Evolutionary conservation across 2,329 filamentous ascomycete species (phyloP).

Genomic region (Phoma sp.): DNA sequence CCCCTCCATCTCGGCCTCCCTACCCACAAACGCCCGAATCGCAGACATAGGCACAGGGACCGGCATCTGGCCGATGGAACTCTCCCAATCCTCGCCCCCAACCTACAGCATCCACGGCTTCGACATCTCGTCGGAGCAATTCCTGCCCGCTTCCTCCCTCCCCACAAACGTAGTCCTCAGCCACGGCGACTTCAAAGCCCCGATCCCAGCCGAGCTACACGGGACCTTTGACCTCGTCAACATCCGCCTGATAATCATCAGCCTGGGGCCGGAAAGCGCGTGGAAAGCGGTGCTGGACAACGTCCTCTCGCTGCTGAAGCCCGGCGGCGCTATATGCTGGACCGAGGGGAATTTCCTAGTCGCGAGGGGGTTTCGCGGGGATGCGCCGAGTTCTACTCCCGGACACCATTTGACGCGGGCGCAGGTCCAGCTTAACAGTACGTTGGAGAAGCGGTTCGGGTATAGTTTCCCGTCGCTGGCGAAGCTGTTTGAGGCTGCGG

Average conservation of each 20-base stretch:
- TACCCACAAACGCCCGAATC: conserved; percentile 33
- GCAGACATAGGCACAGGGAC: conserved; percentile 42
- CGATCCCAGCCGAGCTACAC: conserved; percentile 31
- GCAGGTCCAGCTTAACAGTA: conserved; percentile 30
- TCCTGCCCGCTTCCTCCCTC: conserved; percentile 22
- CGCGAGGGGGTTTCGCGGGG: conserved; percentile 30
- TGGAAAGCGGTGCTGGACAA: conserved; percentile 34
- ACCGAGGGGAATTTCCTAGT: conserved; percentile 40
- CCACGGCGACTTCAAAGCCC: conserved; percentile 36
- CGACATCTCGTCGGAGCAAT: conserved; percentile 37
- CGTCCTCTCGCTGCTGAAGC: conserved; percentile 36
- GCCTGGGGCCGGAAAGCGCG: conserved; percentile 27
- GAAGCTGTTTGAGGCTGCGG: conserved; percentile 25
- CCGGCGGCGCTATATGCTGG: conserved; percentile 37
- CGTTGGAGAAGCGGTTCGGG: conserved; percentile 29
- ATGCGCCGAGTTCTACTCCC: conserved; percentile 2
- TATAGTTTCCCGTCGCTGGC: conserved; percentile 32
- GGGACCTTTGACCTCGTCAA: conserved; percentile 42
- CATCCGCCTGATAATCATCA: conserved; percentile 38
- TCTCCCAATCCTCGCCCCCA: conserved; percentile 25
- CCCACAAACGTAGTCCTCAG: conserved; percentile 32
- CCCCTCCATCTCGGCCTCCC: conserved; percentile 22
- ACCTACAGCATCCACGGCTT: conserved; percentile 35
- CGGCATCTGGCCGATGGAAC: conserved; percentile 39
- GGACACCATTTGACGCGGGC: conserved; percentile 30